phyloP scores from a whole-genome alignment of 163 green algal species.

The Scenedesmus sp. region DNA sequence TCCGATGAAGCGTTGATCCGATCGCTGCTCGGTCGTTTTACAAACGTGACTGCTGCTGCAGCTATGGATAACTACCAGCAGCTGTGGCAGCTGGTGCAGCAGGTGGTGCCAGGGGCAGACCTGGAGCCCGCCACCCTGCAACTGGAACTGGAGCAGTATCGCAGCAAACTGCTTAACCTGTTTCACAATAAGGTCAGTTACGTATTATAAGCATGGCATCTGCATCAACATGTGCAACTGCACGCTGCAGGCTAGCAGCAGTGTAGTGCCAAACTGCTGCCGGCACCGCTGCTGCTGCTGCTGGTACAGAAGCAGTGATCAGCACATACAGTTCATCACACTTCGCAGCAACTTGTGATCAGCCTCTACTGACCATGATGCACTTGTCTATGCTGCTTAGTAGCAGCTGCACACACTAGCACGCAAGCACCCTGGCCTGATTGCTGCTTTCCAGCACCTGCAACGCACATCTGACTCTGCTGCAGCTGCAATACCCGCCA shows the following conservation, averaged over 20 bases:
- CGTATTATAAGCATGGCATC: neutral
- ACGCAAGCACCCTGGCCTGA: neutral
- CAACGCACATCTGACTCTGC: neutral
- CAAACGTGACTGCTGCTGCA: no score
- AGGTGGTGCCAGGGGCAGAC: constrained; percentile 39
- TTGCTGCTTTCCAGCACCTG: neutral
- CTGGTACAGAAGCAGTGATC: neutral
- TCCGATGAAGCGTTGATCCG: neutral
- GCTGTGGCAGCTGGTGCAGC: constrained; percentile 57
- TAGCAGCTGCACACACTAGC: neutral
- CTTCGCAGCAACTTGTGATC: neutral
- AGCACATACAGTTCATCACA: neutral
- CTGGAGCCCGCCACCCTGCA: constrained; percentile 62
- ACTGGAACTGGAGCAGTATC: constrained; percentile 59
- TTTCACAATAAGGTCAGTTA: constrained; percentile 67
- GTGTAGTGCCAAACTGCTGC: neutral
- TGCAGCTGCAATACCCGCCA: neutral
- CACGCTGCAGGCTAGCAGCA: neutral
- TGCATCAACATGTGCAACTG: neutral
- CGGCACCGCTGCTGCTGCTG: constrained; percentile 1
- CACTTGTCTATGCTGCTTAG: neutral
- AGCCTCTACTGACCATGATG: no score
- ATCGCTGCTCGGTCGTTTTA: no score
- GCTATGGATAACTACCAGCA: constrained; percentile 46
- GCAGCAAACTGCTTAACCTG: constrained; percentile 66